Evolutionary conservation across 1,284 basidiomycete genomes (phyloP).

Genomic region (Lignosus rhinocerotis): DNA sequence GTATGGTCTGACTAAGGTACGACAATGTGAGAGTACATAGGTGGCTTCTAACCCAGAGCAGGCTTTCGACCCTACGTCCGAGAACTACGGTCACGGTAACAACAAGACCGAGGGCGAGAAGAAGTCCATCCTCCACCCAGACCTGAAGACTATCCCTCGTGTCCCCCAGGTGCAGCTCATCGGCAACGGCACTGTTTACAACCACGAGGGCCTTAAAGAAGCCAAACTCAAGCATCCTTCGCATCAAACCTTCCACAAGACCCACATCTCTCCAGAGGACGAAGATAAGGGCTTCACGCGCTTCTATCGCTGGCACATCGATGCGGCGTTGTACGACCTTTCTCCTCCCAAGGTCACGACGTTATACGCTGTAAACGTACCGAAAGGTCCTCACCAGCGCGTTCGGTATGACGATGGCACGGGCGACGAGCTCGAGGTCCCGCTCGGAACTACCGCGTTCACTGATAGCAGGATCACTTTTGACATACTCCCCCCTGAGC

Average conservation of each 20-base stretch:
- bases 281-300: conserved; percentile 76
- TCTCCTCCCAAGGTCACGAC: conserved; percentile 90
- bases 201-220: conserved; percentile 76
- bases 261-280: conserved; percentile 74
- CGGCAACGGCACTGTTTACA: conserved; percentile 73
- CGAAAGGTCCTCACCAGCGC: conserved; percentile 65
- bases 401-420: conserved; percentile 89
- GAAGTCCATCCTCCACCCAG: conserved; percentile 80
- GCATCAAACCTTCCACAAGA: conserved; percentile 90
- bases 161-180: conserved; percentile 88
- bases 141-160: conserved; percentile 84
- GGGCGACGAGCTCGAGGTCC: conserved; percentile 79
- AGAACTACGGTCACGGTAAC: conserved; percentile 82
- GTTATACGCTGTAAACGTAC: conserved; percentile 80
- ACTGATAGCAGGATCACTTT: conserved; percentile 85
- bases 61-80: conserved; percentile 74
- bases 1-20: conserved; percentile 78
- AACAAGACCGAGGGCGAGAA: conserved; percentile 74
- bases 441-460: conserved; percentile 87
- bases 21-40: background rate
- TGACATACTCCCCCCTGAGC: conserved; percentile 69
- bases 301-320: conserved; percentile 94
- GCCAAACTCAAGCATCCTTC: conserved; percentile 79
- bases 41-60: conserved; percentile 24
- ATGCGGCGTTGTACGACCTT: conserved; percentile 88